Evolutionary conservation across 345 rosid species (phyloP).

Genomic region (Noccaea caerulescens): DNA sequence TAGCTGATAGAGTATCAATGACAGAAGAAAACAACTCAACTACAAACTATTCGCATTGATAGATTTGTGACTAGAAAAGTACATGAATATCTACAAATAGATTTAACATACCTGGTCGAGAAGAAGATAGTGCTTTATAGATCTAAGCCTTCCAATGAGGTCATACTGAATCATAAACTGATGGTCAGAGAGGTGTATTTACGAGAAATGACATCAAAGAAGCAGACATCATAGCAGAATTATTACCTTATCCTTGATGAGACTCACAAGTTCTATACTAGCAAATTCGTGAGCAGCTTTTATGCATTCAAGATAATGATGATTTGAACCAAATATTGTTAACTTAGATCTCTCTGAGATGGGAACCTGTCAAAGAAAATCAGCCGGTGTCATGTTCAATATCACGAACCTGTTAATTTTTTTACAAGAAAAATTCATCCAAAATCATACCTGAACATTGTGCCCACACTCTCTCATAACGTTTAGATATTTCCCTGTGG

Average conservation of each 20-base stretch:
- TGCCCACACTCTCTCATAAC: constrained; percentile 99
- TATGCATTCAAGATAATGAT: constrained; percentile 95
- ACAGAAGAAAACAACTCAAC: constrained; percentile 13
- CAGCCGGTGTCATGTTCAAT: constrained; percentile 23
- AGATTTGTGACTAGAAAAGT: constrained; percentile 16
- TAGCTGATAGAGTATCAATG: constrained; percentile 26
- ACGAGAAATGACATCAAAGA: constrained; percentile 15
- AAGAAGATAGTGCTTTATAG: constrained; percentile 96
- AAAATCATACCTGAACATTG: constrained; percentile 73
- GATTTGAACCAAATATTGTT: constrained; percentile 77
- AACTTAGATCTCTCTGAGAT: constrained; percentile 81
- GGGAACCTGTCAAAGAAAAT: constrained; percentile 61
- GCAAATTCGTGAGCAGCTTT: constrained; percentile 92
- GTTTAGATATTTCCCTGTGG: constrained; percentile 93
- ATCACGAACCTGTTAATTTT: background rate
- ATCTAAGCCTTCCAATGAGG: constrained; percentile 82
- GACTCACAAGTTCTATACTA: constrained; percentile 78
- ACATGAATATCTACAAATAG: constrained; percentile 10
- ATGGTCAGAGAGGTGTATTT: constrained; percentile 29
- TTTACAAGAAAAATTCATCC: constrained; percentile 10
- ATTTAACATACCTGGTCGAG: constrained; percentile 84
- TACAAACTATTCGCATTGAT: constrained; percentile 20
- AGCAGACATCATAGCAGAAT: constrained; percentile 20
- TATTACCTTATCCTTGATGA: constrained; percentile 82
- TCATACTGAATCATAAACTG: constrained; percentile 65